Conservation (phyloP, 331 rosid species). For the Pyracantha coccinea region DNA sequence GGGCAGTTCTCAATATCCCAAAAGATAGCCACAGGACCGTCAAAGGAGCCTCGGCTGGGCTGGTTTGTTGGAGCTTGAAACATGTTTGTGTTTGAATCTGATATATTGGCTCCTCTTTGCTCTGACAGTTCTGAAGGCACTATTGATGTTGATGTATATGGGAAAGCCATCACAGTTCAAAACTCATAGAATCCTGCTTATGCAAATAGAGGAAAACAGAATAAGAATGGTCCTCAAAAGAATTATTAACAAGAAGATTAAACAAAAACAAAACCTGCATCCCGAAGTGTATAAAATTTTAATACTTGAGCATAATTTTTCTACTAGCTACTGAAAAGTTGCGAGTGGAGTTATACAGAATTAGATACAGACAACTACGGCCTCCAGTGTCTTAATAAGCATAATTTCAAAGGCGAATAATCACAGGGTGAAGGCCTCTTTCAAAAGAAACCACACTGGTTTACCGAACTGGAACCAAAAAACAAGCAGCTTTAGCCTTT, state of each 20-base stretch:
- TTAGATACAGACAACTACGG: neutral
- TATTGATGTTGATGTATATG: slow-evolving; percentile 24
- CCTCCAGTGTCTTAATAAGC: neutral
- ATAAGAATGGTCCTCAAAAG: neutral
- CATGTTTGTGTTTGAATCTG: slow-evolving; percentile 42
- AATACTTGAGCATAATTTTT: neutral
- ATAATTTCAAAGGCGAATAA: neutral
- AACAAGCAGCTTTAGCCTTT: neutral
- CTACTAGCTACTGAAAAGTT: neutral
- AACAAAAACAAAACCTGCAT: neutral
- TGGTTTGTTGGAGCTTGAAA: slow-evolving; percentile 47
- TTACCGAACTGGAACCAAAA: neutral
- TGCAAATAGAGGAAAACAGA: slow-evolving; percentile 5
- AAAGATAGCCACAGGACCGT: slow-evolving; percentile 82
- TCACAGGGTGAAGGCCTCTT: neutral
- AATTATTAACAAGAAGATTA: neutral
- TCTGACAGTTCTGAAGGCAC: slow-evolving; percentile 37
- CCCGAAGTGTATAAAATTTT: neutral
- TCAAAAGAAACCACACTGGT: neutral
- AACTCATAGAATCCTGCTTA: slow-evolving; percentile 35
- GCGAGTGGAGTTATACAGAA: neutral
- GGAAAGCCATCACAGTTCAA: slow-evolving; percentile 38
- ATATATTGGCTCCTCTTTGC: slow-evolving; percentile 40
- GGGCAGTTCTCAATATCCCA: slow-evolving; percentile 99
- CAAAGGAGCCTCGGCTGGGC: slow-evolving; percentile 37